These are phyloP conservation scores for Fusarium sp. DNA, from an alignment of 2,329 filamentous ascomycete species.

Conservation along the genomic window DNA sequence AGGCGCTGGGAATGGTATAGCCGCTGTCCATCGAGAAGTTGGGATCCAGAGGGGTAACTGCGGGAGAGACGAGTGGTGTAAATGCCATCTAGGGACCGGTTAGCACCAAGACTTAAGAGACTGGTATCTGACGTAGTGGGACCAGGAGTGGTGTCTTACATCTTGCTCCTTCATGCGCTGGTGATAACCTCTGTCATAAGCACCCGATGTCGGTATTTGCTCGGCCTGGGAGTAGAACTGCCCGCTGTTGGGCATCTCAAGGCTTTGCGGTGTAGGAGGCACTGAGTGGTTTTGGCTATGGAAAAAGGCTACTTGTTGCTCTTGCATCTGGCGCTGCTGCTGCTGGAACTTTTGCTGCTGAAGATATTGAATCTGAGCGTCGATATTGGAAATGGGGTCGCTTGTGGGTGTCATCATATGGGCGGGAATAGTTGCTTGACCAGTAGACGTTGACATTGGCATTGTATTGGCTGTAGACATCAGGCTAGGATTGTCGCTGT, in stretches of 20 bases:
- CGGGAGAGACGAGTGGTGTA: slow-evolving; percentile 85
- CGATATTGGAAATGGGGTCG: slow-evolving; percentile 68
- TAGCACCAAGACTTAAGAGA: slow-evolving; percentile 11
- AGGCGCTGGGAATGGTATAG: slow-evolving; percentile 75
- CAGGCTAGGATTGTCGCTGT: slow-evolving; percentile 46
- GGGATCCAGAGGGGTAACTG: slow-evolving; percentile 81
- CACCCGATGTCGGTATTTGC: slow-evolving; percentile 63
- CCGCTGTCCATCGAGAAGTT: slow-evolving; percentile 70
- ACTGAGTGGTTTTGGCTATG: slow-evolving; percentile 69
- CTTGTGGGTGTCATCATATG: slow-evolving; percentile 58
- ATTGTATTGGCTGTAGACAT: slow-evolving; percentile 49
- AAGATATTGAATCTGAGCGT: slow-evolving; percentile 74
- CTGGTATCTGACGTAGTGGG: not conserved
- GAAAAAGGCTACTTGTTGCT: slow-evolving; percentile 68
- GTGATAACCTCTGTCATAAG: slow-evolving; percentile 73
- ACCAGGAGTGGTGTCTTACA: slow-evolving; percentile 53
- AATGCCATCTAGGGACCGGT: slow-evolving; percentile 71
- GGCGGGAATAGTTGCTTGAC: slow-evolving; percentile 59
- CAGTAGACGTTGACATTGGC: slow-evolving; percentile 59
- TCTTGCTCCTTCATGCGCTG: slow-evolving; percentile 76
- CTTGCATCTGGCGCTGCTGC: slow-evolving; percentile 67
- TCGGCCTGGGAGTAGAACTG: slow-evolving; percentile 71
- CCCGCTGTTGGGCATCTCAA: slow-evolving; percentile 72
- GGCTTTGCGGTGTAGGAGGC: slow-evolving; percentile 83
- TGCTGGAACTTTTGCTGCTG: slow-evolving; percentile 72